These are phyloP conservation scores for Prunus persica DNA, from an alignment of 306 rosid genomes.

Conservation along the genomic window DNA sequence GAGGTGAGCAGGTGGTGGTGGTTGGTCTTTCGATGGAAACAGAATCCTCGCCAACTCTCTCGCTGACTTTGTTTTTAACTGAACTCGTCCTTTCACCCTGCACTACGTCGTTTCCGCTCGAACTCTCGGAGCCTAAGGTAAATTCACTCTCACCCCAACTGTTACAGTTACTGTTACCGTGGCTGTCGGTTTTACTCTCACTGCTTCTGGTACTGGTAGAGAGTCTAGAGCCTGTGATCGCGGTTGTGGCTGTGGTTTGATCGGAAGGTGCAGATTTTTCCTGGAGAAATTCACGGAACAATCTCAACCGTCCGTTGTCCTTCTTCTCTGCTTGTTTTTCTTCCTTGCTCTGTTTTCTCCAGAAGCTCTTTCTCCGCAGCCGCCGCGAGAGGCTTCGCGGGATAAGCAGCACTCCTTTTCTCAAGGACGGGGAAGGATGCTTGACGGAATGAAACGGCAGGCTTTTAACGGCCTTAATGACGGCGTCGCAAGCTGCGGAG, in stretches of 20 bases:
- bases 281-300: constrained; percentile 25
- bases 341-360: constrained; percentile 33
- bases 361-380: constrained; percentile 47
- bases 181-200: constrained; percentile 7
- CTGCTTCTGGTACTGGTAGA: constrained; percentile 16
- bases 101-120: constrained; percentile 27
- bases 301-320: constrained; percentile 31
- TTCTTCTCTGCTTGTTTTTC: not conserved
- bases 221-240: not conserved
- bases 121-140: constrained; percentile 30
- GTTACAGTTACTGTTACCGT: constrained; percentile 17
- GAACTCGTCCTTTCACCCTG: constrained; percentile 2
- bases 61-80: not conserved
- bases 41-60: constrained; percentile 26
- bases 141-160: constrained; percentile 71
- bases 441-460: constrained; percentile 34
- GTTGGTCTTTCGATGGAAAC: constrained; percentile 5
- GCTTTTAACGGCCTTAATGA: constrained; percentile 51
- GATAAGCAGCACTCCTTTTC: constrained; percentile 8
- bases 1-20: not conserved
- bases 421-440: not conserved
- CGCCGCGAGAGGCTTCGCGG: constrained; percentile 51
- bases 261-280: constrained; percentile 27
- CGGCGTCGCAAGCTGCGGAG: constrained; percentile 49
- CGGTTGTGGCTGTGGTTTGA: not conserved